A percentile compares a stretch with the other conserved stretches of the same genome.
phyloP scores from a whole-genome alignment of 371 early-diverging fungal genomes.

The Blastocladiella emersonii region DNA sequence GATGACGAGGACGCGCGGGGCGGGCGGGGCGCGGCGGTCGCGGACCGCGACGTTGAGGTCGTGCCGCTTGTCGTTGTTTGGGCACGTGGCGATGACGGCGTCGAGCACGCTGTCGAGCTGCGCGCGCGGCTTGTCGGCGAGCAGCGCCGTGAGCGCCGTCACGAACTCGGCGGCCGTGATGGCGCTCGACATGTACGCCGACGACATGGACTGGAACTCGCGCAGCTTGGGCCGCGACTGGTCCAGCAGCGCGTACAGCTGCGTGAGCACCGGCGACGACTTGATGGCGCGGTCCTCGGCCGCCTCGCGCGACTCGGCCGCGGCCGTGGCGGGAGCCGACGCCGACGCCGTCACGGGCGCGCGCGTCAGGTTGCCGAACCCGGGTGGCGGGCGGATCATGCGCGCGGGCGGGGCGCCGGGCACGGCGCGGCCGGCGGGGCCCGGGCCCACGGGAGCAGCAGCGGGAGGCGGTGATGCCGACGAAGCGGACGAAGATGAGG shows the following conservation, averaged over 20 bases:
- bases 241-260: conserved; percentile 18
- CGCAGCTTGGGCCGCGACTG: conserved; percentile 15
- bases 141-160: conserved; percentile 32
- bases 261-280: conserved; percentile 12
- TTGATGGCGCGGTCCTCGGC: conserved; percentile 9
- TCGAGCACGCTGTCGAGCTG: conserved; percentile 20
- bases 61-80: conserved; percentile 36
- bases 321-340: neutral
- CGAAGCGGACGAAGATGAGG: too few relatives aligned
- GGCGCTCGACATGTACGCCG: conserved; percentile 33
- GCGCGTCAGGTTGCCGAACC: conserved; percentile 21
- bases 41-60: conserved; percentile 28
- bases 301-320: neutral
- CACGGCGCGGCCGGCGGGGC: neutral
- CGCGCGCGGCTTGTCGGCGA: conserved; percentile 16
- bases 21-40: neutral
- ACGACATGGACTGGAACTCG: conserved; percentile 43
- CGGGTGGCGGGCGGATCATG: conserved; percentile 23
- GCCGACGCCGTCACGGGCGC: conserved; percentile 1
- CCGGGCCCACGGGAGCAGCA: too few relatives aligned
- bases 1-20: neutral
- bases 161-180: conserved; percentile 43
- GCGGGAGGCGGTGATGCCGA: too few relatives aligned
- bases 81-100: conserved; percentile 36
- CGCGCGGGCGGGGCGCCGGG: neutral